Conservation (phyloP, 305 asterid genomes). For the Fraxinus sp. region DNA sequence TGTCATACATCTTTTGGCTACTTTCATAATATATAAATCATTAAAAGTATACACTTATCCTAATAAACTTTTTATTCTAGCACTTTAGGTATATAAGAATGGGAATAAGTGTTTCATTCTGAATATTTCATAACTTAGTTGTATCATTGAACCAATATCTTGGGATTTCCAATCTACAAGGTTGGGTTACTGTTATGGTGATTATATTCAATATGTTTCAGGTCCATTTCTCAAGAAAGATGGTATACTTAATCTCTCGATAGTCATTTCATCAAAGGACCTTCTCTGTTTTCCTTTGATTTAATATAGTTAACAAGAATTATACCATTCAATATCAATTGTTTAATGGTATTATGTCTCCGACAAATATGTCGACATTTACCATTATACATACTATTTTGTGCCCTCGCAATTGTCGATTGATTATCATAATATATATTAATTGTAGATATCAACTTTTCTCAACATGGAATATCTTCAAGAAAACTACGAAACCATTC, state of each 20-base stretch:
- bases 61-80: background rate
- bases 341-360: background rate
- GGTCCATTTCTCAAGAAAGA: background rate
- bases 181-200: background rate
- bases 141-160: too few species aligned
- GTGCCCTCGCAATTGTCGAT: too few species aligned
- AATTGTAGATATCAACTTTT: background rate
- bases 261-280: background rate
- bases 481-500: background rate
- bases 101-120: background rate
- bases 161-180: background rate
- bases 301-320: background rate
- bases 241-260: background rate
- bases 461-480: background rate
- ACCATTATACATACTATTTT: background rate
- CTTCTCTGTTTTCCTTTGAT: background rate
- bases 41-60: background rate
- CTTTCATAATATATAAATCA: background rate
- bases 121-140: background rate
- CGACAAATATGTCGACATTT: background rate
- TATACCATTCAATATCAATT: background rate
- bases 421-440: background rate
- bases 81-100: background rate
- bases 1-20: background rate
- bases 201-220: background rate